A percentile compares a stretch with the other conserved stretches of the same genome.
phyloP scores from a whole-genome alignment of 352 stramenopile species.

The Globisporangium ultimum region DNA sequence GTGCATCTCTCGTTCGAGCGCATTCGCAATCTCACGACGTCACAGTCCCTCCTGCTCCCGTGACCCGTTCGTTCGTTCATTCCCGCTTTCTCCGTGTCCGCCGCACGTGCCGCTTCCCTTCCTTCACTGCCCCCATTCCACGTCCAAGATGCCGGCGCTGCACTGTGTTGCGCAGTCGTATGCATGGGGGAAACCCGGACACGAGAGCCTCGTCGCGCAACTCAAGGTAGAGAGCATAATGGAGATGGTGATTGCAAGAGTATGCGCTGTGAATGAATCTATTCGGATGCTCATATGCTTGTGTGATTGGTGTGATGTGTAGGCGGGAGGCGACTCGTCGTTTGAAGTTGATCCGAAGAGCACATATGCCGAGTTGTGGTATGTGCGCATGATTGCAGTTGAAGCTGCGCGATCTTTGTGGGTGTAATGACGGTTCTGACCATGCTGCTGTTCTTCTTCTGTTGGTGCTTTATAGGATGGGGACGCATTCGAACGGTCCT shows the following conservation, averaged over 20 bases:
- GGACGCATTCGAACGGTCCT: conserved; percentile 93
- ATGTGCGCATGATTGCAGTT: conserved; percentile 10
- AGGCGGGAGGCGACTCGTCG: conserved; percentile 41
- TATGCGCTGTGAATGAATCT: neutral
- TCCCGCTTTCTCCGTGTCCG: no score
- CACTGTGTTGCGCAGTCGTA: conserved; percentile 88
- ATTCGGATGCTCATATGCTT: neutral
- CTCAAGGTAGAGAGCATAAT: conserved; percentile 56
- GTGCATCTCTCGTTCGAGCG: conserved; percentile 2
- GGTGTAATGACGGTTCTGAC: neutral
- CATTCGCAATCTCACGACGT: no score
- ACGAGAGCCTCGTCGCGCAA: conserved; percentile 80
- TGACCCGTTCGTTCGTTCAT: no score
- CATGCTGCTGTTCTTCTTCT: neutral
- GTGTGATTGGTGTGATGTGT: no score
- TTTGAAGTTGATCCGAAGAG: conserved; percentile 43
- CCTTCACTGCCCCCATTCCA: neutral
- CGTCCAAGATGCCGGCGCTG: conserved; percentile 58
- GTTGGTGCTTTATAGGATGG: conserved; percentile 67
- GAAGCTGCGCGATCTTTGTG: conserved; percentile 12
- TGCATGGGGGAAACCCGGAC: conserved; percentile 88
- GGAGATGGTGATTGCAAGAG: neutral
- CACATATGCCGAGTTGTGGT: conserved; percentile 90
- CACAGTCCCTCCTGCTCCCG: no score
- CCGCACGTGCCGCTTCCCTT: neutral